Percentiles rank a stretch among this genome's conserved stretches.
These are phyloP conservation scores for Heterococcus sp. DNA, from an alignment of 108 stramenopile species.

Conservation along the genomic window DNA sequence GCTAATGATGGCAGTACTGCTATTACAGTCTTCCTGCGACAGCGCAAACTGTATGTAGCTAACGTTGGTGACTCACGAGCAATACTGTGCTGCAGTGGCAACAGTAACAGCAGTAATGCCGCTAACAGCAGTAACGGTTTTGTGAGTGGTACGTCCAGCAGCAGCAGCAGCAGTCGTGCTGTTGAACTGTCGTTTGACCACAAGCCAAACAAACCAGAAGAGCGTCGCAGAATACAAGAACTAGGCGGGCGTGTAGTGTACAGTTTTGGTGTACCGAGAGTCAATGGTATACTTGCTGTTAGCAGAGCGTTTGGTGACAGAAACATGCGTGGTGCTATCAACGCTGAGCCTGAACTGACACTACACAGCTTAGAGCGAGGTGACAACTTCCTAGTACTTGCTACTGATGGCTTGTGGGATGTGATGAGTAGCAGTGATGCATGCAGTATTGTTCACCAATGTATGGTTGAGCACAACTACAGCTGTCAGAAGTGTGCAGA, in stretches of 20 bases:
- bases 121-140: too few relatives aligned
- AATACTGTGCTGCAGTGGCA: constrained; percentile 33
- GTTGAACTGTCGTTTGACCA: too few relatives aligned
- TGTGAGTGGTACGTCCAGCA: too few relatives aligned
- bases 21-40: constrained; percentile 6
- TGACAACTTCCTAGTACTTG: constrained; percentile 67
- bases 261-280: constrained; percentile 23
- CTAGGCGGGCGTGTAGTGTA: constrained; percentile 27
- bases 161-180: too few relatives aligned
- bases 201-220: too few relatives aligned
- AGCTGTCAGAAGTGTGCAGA: constrained; percentile 16
- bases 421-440: constrained; percentile 91
- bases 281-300: constrained; percentile 87
- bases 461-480: background rate
- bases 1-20: constrained; percentile 32
- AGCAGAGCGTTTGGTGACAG: constrained; percentile 90
- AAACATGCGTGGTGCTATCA: constrained; percentile 75
- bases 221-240: too few relatives aligned
- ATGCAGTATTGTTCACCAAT: constrained; percentile 69
- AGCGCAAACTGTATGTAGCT: constrained; percentile 16
- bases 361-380: constrained; percentile 16
- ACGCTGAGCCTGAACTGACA: constrained; percentile 70
- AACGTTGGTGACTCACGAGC: constrained; percentile 53
- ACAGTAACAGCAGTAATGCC: too few relatives aligned
- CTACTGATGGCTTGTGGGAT: constrained; percentile 95